Evolutionary conservation across 2,329 filamentous ascomycete species (phyloP).

Genomic region (Talaromyces sp.): DNA sequence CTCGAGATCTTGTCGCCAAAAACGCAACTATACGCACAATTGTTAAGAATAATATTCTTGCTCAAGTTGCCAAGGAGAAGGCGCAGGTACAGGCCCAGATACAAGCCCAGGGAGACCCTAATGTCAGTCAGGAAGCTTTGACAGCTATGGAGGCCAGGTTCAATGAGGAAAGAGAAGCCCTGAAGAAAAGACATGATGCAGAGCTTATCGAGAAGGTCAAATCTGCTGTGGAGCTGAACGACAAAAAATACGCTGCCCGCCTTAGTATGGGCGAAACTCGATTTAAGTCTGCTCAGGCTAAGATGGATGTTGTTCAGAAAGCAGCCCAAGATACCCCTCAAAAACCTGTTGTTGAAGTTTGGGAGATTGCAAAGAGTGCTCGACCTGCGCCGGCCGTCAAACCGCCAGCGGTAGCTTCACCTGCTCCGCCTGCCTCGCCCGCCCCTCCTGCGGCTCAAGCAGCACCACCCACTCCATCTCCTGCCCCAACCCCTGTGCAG

Average conservation of each 20-base stretch:
- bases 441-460: slow-evolving; percentile 16
- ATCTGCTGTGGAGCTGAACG: slow-evolving; percentile 67
- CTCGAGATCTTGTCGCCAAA: slow-evolving; percentile 52
- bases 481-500: slow-evolving; percentile 10
- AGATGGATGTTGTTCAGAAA: slow-evolving; percentile 75
- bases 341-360: slow-evolving; percentile 81
- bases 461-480: slow-evolving; percentile 13
- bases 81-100: slow-evolving; percentile 44
- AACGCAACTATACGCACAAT: slow-evolving; percentile 55
- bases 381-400: slow-evolving; percentile 54
- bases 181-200: slow-evolving; percentile 55
- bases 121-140: slow-evolving; percentile 38
- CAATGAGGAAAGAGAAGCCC: slow-evolving; percentile 42
- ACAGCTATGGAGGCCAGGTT: slow-evolving; percentile 43
- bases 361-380: slow-evolving; percentile 73
- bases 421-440: slow-evolving; percentile 25
- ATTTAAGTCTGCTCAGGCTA: slow-evolving; percentile 65
- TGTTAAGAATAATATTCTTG: slow-evolving; percentile 61
- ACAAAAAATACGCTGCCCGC: slow-evolving; percentile 73
- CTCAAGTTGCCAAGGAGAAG: slow-evolving; percentile 43
- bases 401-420: slow-evolving; percentile 26
- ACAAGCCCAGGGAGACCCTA: slow-evolving; percentile 18
- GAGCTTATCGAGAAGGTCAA: slow-evolving; percentile 62
- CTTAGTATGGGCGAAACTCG: slow-evolving; percentile 79
- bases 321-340: slow-evolving; percentile 85